Evolutionary conservation across 345 rosid genomes (phyloP).

Genomic region (Dimocarpus longan): DNA sequence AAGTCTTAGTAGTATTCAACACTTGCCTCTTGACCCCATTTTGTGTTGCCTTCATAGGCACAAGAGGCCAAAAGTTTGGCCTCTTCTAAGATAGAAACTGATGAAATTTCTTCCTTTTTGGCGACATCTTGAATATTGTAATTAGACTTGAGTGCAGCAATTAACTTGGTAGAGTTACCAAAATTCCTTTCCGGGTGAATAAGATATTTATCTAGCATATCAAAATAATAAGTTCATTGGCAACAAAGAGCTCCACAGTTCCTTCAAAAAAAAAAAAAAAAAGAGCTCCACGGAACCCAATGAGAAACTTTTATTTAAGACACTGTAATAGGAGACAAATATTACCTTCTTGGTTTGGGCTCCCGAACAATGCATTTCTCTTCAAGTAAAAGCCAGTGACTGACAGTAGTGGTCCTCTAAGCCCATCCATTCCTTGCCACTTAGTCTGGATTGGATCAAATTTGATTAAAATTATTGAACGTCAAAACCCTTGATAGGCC

Average conservation of each 20-base stretch:
- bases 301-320: not conserved
- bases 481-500: not conserved
- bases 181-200: conserved; percentile 3
- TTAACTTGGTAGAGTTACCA: conserved; percentile 1
- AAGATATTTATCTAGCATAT: conserved; percentile 3
- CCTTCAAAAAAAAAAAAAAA: no score
- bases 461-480: not conserved
- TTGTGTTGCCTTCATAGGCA: conserved; percentile 1
- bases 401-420: conserved; percentile 11
- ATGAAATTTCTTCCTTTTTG: not conserved
- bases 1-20: not conserved
- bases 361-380: conserved; percentile 12
- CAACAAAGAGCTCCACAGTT: not conserved
- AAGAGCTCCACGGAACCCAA: not conserved
- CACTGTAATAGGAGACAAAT: not conserved
- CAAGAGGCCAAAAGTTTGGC: conserved; percentile 11
- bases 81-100: not conserved
- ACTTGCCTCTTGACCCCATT: conserved; percentile 23
- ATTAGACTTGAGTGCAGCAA: conserved; percentile 1
- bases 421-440: conserved; percentile 24
- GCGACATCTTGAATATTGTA: not conserved
- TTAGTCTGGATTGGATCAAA: not conserved
- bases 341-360: not conserved
- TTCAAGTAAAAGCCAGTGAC: conserved; percentile 16
- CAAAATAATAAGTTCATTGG: not conserved